Conservation (phyloP, 2,329 filamentous ascomycete species). For the Ascochyta fabae region DNA sequence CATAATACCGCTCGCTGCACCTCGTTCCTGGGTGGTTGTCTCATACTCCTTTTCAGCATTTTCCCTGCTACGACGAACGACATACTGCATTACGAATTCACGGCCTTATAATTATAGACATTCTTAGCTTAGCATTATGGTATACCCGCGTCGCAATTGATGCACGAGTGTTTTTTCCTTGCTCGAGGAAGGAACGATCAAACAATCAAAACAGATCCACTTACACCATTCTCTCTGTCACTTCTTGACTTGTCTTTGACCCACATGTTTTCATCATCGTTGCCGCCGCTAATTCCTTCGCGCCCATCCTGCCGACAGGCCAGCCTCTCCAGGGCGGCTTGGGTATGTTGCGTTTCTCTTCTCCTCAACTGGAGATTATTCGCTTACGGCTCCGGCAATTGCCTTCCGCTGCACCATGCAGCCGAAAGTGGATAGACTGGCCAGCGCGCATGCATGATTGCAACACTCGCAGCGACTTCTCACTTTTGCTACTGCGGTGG, state of each 20-base stretch:
- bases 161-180: conserved; percentile 3
- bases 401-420: conserved; percentile 14
- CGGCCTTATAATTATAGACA: conserved; percentile 11
- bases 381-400: conserved; percentile 9
- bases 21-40: conserved; percentile 2
- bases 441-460: conserved; percentile 8
- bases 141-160: conserved; percentile 16
- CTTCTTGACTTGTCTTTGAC: not conserved
- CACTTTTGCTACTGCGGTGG: conserved; percentile 6
- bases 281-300: conserved; percentile 12
- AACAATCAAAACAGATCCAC: not conserved
- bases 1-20: not conserved
- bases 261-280: not conserved
- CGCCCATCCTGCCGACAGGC: not conserved
- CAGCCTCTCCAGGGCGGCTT: conserved; percentile 1
- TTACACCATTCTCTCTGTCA: conserved; percentile 1
- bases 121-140: conserved; percentile 17
- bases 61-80: conserved; percentile 7
- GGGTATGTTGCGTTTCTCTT: not conserved
- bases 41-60: not conserved
- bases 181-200: conserved; percentile 9
- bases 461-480: conserved; percentile 17
- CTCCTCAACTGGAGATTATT: not conserved
- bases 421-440: conserved; percentile 5
- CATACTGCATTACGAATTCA: conserved; percentile 10